Evolutionary conservation across 169 alveolate genomes (phyloP).

Genomic region (Eimeria zaria): DNA sequence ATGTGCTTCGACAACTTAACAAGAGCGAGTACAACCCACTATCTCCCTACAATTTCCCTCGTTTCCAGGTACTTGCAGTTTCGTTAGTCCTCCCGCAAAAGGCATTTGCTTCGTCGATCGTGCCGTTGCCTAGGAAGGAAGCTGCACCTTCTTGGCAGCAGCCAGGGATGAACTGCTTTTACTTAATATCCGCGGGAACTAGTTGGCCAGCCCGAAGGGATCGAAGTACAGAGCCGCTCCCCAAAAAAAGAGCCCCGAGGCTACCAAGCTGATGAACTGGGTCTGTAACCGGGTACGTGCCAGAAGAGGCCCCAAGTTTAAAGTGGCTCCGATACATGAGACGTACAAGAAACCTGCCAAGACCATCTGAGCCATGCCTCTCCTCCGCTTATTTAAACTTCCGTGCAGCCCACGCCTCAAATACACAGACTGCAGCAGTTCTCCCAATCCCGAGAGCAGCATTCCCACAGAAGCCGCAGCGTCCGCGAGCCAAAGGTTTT

Average conservation of each 20-base stretch:
- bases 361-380: conserved; percentile 23
- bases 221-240: conserved; percentile 45
- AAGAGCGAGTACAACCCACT: neutral
- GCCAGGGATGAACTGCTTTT: neutral
- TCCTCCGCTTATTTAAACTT: neutral
- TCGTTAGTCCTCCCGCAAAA: neutral
- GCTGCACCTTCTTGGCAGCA: neutral
- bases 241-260: conserved; percentile 26
- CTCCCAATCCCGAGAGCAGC: conserved; percentile 19
- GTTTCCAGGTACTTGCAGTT: neutral
- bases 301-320: neutral
- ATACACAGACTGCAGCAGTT: neutral
- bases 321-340: neutral
- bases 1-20: neutral
- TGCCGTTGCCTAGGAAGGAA: neutral
- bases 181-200: neutral
- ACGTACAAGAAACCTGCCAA: neutral
- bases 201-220: neutral
- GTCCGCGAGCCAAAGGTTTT: neutral
- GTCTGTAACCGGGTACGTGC: neutral
- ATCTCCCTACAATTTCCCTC: neutral
- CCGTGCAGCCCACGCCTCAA: neutral
- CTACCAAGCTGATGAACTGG: conserved; percentile 10
- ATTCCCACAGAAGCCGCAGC: neutral
- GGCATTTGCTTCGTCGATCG: neutral